Base-by-base conservation (phyloP, 148 eudicot genomes). In the Spergularia marina region DNA sequence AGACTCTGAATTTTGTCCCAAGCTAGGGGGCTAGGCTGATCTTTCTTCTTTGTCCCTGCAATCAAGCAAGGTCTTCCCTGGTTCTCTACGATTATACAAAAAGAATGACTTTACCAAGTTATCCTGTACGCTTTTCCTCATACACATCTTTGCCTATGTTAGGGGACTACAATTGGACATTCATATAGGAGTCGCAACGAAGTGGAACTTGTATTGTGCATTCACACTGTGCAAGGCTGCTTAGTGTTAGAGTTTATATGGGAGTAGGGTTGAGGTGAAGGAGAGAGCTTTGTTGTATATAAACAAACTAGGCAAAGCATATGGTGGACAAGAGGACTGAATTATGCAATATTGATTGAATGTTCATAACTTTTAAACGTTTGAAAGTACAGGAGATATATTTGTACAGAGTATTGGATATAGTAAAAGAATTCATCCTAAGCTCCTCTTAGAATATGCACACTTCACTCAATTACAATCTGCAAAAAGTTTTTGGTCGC, bases 361-460 rank as follows among this genome's bases (percentile, higher is more conserved):
- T 60, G 64, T 41, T 66, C 53, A 17, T 25, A 44, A 66, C 12
- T 68, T 49, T 49, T 12, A 10, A 47, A 6, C 53, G 8, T 67
- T 61, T 41, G 70, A 67, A 67, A 68, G 71, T 36, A 7, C 49
- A 68, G 71, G 71, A 68, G 18, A 68, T 68, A 11, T 65, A 39
- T 9, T n/a, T 39, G 17, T 40, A 17, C 14, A 39, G 68, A 16
- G 51, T 15, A 39, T 2, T n/a, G 18, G 62, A 21, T 11, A 6
- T 18, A n/a, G 62, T 20, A 58, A 58, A 41, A 41, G 47, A 41
- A 41, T 5, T 1, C 47, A 30, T 30, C 47, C 47, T 41, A 41
- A 0, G 47, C 36, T 49, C 72, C 20, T 47, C 11, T 15, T 44
- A 4, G 30, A 69, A 53, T 69, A 25, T 52, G 36, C 15, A 34